A percentile compares a stretch with the other conserved stretches of the same genome.
These are phyloP conservation scores for Avena sativa DNA, from an alignment of 176 grass and related monocot genomes.

Conservation along the genomic window DNA sequence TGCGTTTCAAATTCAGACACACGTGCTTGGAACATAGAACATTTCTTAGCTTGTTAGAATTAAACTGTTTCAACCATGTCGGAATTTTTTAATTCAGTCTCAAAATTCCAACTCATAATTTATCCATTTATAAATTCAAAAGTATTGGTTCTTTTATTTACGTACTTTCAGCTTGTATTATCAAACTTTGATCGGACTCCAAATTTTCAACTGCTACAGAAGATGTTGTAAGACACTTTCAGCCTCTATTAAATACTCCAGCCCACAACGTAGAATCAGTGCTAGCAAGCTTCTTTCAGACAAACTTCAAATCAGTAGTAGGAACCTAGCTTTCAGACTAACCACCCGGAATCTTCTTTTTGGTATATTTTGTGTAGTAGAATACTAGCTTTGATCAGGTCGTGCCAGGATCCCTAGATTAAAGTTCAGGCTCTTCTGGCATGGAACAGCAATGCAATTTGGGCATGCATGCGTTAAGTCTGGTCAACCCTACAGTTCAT, in stretches of 20 bases:
- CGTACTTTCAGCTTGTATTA: not conserved
- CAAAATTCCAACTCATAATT: not conserved
- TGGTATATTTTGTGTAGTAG: not conserved
- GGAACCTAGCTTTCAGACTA: too few relatives aligned
- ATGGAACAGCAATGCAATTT: not conserved
- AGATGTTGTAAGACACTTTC: not conserved
- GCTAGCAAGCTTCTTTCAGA: too few relatives aligned
- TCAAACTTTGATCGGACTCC: not conserved
- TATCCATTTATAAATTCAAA: too few relatives aligned
- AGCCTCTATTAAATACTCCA: not conserved
- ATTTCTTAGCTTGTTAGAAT: not conserved
- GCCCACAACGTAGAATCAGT: not conserved
- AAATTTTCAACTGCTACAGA: not conserved
- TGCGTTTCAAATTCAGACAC: too few relatives aligned
- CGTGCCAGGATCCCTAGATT: not conserved
- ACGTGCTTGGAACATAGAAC: too few relatives aligned
- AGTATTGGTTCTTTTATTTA: too few relatives aligned
- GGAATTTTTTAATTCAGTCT: too few relatives aligned
- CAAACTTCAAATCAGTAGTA: too few relatives aligned
- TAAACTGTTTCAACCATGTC: not conserved
- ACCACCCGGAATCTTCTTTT: not conserved
- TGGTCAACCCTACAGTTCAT: slow-evolving; percentile 56
- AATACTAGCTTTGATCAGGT: slow-evolving; percentile 7
- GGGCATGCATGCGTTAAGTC: slow-evolving; percentile 9
- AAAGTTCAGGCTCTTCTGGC: not conserved